phyloP scores from a whole-genome alignment of 495 filamentous ascomycete genomes.

The Astrocystis sublimbata region DNA sequence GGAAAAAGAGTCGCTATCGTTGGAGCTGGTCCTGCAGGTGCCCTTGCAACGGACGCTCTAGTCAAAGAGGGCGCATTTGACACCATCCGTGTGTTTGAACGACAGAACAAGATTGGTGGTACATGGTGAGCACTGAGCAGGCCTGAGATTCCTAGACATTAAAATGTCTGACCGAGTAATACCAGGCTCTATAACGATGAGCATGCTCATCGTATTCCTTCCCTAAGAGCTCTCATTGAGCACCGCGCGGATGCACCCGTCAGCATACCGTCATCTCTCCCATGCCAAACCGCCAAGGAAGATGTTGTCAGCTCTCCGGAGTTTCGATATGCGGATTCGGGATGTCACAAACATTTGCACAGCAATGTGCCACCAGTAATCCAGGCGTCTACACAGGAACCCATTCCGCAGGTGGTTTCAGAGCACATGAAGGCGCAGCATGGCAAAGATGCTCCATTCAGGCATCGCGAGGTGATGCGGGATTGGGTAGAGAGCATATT shows the following conservation, averaged over 20 bases:
- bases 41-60: constrained; percentile 61
- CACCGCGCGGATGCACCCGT: constrained; percentile 52
- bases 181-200: constrained; percentile 37
- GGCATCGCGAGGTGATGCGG: not conserved
- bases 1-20: constrained; percentile 58
- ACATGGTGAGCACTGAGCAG: constrained; percentile 29
- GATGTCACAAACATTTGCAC: constrained; percentile 46
- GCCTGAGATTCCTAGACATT: not conserved
- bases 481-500: not conserved
- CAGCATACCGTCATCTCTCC: constrained; percentile 46
- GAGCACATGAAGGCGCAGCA: not conserved
- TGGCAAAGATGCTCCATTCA: not conserved
- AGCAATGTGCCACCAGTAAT: constrained; percentile 44
- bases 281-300: constrained; percentile 43
- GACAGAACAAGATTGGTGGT: constrained; percentile 32
- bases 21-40: constrained; percentile 60
- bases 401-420: constrained; percentile 14
- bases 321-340: constrained; percentile 54
- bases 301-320: constrained; percentile 39
- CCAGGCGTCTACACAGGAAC: constrained; percentile 44
- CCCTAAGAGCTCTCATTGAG: constrained; percentile 47
- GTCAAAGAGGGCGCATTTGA: constrained; percentile 60
- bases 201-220: constrained; percentile 40
- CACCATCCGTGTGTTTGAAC: constrained; percentile 60
- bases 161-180: not conserved